Evolutionary conservation across 1,139 yeast genomes (phyloP).

Genomic region (Lodderomyces jiufengensis): DNA sequence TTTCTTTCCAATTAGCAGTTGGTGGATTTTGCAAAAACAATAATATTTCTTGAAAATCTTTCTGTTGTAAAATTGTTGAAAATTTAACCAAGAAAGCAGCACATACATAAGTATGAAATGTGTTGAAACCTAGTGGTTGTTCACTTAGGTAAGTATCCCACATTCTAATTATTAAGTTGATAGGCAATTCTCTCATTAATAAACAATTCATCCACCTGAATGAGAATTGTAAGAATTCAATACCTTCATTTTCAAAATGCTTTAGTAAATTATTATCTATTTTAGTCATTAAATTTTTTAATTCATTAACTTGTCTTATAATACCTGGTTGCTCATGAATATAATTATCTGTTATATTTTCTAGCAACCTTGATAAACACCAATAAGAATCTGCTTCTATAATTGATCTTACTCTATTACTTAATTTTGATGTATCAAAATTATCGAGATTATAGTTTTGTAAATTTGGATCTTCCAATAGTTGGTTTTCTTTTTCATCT

Average conservation of each 20-base stretch:
- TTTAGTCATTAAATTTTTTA: slow-evolving; percentile 71
- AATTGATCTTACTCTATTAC: slow-evolving; percentile 39
- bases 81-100: slow-evolving; percentile 95
- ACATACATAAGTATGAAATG: slow-evolving; percentile 94
- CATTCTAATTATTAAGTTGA: slow-evolving; percentile 81
- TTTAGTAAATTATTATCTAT: slow-evolving; percentile 70
- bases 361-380: slow-evolving; percentile 88
- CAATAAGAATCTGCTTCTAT: slow-evolving; percentile 95
- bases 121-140: slow-evolving; percentile 82
- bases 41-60: slow-evolving; percentile 93
- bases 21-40: slow-evolving; percentile 89
- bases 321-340: slow-evolving; percentile 99
- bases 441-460: slow-evolving; percentile 27
- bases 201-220: slow-evolving; percentile 99
- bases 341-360: slow-evolving; percentile 93
- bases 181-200: slow-evolving; percentile 86
- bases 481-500: slow-evolving; percentile 3
- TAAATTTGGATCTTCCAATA: slow-evolving; percentile 28
- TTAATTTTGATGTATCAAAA: slow-evolving; percentile 62
- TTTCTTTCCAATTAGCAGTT: slow-evolving; percentile 79
- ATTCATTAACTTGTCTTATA: slow-evolving; percentile 79
- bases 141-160: slow-evolving; percentile 97
- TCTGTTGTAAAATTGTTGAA: slow-evolving; percentile 69
- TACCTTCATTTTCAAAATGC: slow-evolving; percentile 75
- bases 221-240: slow-evolving; percentile 91